These are phyloP conservation scores for Yamadazyma blattariae DNA, from an alignment of 1,139 yeast genomes.

Conservation along the genomic window DNA sequence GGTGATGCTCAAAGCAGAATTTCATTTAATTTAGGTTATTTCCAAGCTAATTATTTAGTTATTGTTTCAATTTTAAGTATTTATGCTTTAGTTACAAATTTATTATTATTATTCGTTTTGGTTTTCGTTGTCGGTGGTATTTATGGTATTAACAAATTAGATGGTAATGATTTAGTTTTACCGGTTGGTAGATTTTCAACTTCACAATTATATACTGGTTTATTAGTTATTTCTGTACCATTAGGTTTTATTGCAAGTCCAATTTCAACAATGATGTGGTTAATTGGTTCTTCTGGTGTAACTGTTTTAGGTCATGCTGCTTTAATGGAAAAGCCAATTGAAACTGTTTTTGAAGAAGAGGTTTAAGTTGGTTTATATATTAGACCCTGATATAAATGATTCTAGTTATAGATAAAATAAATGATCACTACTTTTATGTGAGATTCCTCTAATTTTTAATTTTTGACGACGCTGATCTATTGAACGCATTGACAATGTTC, in stretches of 20 bases:
- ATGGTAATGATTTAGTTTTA: slow-evolving; percentile 75
- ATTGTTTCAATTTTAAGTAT: slow-evolving; percentile 64
- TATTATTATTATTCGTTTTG: slow-evolving; percentile 79
- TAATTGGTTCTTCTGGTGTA: slow-evolving; percentile 91
- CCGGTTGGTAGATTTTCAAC: slow-evolving; percentile 71
- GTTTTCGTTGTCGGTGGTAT: slow-evolving; percentile 67
- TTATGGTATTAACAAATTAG: slow-evolving; percentile 71
- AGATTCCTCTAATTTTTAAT: too few relatives aligned
- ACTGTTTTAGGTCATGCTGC: slow-evolving; percentile 88
- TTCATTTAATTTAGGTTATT: slow-evolving; percentile 80
- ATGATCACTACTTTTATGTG: too few relatives aligned
- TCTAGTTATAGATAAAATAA: neutral
- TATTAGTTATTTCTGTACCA: slow-evolving; percentile 77
- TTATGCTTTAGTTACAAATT: slow-evolving; percentile 71
- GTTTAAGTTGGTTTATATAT: slow-evolving; percentile 28
- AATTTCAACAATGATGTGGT: slow-evolving; percentile 90
- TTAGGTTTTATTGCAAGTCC: slow-evolving; percentile 93
- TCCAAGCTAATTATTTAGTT: slow-evolving; percentile 80
- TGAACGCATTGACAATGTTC: too few relatives aligned
- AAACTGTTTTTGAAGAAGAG: slow-evolving; percentile 93
- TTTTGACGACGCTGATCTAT: too few relatives aligned
- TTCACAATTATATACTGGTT: slow-evolving; percentile 85
- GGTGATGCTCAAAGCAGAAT: slow-evolving; percentile 89
- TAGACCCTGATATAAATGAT: too few relatives aligned
- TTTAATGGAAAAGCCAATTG: slow-evolving; percentile 96